Base-by-base conservation (phyloP, 345 rosid genomes). In the Pseudoturritis turrita region DNA sequence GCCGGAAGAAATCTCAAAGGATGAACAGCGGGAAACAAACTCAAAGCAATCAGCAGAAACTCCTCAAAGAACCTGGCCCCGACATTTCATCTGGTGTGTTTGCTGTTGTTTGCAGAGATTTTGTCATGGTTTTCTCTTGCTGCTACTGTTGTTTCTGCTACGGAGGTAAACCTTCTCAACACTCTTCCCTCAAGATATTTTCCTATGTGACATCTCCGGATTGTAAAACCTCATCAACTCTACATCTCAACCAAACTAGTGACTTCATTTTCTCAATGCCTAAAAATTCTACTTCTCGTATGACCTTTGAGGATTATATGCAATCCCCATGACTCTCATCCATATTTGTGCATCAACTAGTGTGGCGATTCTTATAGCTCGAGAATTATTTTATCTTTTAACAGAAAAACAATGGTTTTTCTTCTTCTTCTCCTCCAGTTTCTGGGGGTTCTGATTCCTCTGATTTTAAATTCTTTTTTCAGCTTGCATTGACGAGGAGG, bases 71-170 rank as follows among this genome's bases (percentile, higher is more conserved):
- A 39, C 15, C 63, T 11, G 25, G 17, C 33, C 29, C 53, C 0
- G 62, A 67, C 46, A 11, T 7, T 28, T 50, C 45, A 5, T 67
- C 62, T 52, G 23, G 28, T 61, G 22, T 1, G 11, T 43, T 75
- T 60, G 14, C 7, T 68, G 26, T 44, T 53, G 41, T 68, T 5
- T 75, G 64, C 57, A 33, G 26, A 52, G 79, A 75, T 68, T 23
- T 61, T 68, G 57, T 57, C 19, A 60, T 75, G 79, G 33, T 75
- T 43, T 44, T 75, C 19, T 75, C 79, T 60, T 75, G 74, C 33
- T 74, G 65, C 52, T 65, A n/a, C 67, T 65, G 77, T 10, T 74
- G 79, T 68, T 75, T 75, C 64, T 75, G 74, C 64, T 75, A 74
- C 13, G 79, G 70, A 61, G 68, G 78, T 75, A 40, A 49, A 26